Conservation (phyloP, 1,284 basidiomycete species). For the Leccinum griseonigrum region DNA sequence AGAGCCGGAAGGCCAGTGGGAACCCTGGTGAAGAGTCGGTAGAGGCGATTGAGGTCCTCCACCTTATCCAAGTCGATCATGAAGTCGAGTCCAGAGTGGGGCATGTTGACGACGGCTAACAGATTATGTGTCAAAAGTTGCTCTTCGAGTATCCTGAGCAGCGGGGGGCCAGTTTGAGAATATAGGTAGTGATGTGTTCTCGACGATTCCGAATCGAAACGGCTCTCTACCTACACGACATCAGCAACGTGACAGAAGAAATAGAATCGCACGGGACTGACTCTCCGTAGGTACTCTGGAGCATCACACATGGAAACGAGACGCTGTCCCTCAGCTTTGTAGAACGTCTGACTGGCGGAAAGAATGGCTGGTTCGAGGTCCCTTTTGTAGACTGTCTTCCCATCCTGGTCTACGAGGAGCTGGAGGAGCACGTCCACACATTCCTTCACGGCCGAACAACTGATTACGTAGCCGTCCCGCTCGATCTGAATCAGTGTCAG, state of each 20-base stretch:
- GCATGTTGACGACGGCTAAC: slow-evolving; percentile 72
- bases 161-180: slow-evolving; percentile 65
- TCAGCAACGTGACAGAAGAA: slow-evolving; percentile 10
- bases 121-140: slow-evolving; percentile 82
- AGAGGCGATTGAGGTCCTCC: slow-evolving; percentile 80
- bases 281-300: slow-evolving; percentile 78
- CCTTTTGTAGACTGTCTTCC: slow-evolving; percentile 74
- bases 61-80: slow-evolving; percentile 86
- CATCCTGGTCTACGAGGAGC: slow-evolving; percentile 53
- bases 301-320: slow-evolving; percentile 78
- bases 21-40: slow-evolving; percentile 76
- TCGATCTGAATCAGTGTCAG: slow-evolving; percentile 89
- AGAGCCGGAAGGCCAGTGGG: slow-evolving; percentile 67
- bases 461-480: slow-evolving; percentile 89
- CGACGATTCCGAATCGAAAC: slow-evolving; percentile 83
- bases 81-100: slow-evolving; percentile 80
- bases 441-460: slow-evolving; percentile 87
- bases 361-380: slow-evolving; percentile 88
- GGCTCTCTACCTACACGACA: slow-evolving; percentile 70
- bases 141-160: slow-evolving; percentile 77
- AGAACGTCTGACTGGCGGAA: slow-evolving; percentile 78
- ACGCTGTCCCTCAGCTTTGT: slow-evolving; percentile 71
- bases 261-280: slow-evolving; percentile 38
- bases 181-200: slow-evolving; percentile 91
- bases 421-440: slow-evolving; percentile 86